Evolutionary conservation across 148 eudicot genomes (phyloP).

Genomic region (Pouteria glomerata): DNA sequence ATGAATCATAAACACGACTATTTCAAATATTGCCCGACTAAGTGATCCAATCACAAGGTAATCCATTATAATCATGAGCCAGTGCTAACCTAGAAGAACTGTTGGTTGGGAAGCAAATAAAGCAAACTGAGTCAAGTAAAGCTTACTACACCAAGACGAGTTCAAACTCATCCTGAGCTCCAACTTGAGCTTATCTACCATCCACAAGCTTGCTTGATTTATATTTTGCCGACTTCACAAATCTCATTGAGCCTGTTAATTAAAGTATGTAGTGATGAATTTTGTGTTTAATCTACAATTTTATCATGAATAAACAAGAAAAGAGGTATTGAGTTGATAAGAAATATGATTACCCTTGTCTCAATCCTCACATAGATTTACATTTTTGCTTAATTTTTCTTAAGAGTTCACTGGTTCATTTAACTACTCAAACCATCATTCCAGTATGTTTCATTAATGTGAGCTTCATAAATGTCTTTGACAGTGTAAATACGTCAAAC

Average conservation of each 20-base stretch:
- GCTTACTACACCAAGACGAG: background rate
- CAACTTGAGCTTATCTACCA: background rate
- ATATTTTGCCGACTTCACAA: background rate
- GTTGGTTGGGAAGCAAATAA: too few species aligned
- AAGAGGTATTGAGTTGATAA: background rate
- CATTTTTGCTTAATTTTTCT: background rate
- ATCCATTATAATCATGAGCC: background rate
- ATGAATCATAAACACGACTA: background rate
- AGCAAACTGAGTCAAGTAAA: background rate
- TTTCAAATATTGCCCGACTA: background rate
- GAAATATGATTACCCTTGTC: too few species aligned
- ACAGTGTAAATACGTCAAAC: background rate
- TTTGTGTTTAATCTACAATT: background rate
- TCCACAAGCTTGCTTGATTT: background rate
- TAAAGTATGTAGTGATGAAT: too few species aligned
- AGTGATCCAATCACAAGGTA: background rate
- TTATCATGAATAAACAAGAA: background rate
- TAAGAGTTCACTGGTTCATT: background rate
- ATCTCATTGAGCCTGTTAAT: background rate
- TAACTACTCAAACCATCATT: background rate
- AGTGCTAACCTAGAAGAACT: too few species aligned
- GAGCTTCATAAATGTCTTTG: slow-evolving; percentile 3
- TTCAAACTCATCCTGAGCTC: slow-evolving; percentile 3
- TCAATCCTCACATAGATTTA: too few species aligned
- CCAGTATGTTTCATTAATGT: background rate